Conservation (phyloP, 495 filamentous ascomycete species). For the Pseudomonodictys pantanalensis region DNA sequence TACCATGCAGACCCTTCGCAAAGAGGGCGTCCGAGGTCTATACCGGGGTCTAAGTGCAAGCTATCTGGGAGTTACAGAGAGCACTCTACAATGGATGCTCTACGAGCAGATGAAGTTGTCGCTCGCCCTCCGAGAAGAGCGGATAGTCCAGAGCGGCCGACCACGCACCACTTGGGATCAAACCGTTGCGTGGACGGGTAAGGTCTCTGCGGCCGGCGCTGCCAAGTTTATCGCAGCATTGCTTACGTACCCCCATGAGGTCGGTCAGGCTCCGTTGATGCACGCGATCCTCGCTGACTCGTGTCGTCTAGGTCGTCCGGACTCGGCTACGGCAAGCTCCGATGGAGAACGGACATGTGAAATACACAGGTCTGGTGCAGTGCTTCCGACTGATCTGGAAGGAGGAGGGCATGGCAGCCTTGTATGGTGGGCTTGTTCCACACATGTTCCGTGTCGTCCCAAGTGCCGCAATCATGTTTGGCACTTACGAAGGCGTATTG, state of each 20-base stretch:
- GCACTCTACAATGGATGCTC: constrained; percentile 79
- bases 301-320: constrained; percentile 60
- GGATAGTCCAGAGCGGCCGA: constrained; percentile 52
- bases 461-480: constrained; percentile 87
- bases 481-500: constrained; percentile 82
- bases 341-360: constrained; percentile 64
- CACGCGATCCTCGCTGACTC: constrained; percentile 2
- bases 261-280: constrained; percentile 39
- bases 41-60: constrained; percentile 86
- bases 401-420: constrained; percentile 74
- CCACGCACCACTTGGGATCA: constrained; percentile 61
- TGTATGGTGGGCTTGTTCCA: constrained; percentile 84
- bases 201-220: constrained; percentile 69
- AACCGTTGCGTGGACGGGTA: constrained; percentile 65
- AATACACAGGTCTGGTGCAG: constrained; percentile 79
- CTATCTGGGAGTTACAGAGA: constrained; percentile 82
- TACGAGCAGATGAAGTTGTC: constrained; percentile 79
- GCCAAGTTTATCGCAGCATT: constrained; percentile 79
- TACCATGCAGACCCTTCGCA: constrained; percentile 66
- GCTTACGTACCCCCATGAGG: constrained; percentile 86
- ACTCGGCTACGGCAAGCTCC: constrained; percentile 81
- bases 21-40: constrained; percentile 73
- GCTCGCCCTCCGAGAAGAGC: constrained; percentile 57
- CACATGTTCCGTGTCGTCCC: constrained; percentile 85
- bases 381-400: constrained; percentile 79